Percentiles rank a stretch among this genome's conserved stretches.
Evolutionary conservation across 2,329 filamentous ascomycete species (phyloP).

Genomic region (Fusarium liriodendri): DNA sequence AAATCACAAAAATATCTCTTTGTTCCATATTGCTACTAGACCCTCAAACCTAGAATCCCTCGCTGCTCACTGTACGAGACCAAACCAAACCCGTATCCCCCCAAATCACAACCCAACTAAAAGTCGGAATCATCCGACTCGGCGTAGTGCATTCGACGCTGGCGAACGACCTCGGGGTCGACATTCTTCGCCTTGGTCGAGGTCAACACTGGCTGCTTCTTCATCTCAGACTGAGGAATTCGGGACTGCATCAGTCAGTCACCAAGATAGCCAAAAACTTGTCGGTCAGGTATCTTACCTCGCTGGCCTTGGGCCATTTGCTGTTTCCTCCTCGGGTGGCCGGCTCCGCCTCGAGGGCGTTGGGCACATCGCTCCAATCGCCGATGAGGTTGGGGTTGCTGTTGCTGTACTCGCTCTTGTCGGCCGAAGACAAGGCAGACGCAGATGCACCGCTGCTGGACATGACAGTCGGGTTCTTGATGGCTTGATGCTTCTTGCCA

Average conservation of each 20-base stretch:
- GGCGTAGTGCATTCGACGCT: slow-evolving; percentile 34
- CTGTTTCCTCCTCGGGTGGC: slow-evolving; percentile 12
- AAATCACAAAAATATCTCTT: neutral
- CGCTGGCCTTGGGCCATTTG: slow-evolving; percentile 42
- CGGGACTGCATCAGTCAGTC: slow-evolving; percentile 20
- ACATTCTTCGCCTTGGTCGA: slow-evolving; percentile 17
- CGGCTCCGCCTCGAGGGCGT: neutral
- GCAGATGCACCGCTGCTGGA: slow-evolving; percentile 27
- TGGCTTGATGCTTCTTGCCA: slow-evolving; percentile 35
- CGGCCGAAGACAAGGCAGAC: slow-evolving; percentile 15
- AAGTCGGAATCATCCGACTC: slow-evolving; percentile 40
- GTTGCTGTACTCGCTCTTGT: neutral
- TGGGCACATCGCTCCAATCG: slow-evolving; percentile 11
- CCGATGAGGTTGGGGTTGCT: slow-evolving; percentile 25
- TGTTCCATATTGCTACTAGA: neutral
- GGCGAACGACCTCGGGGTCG: slow-evolving; percentile 27
- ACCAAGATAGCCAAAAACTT: neutral
- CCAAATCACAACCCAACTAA: neutral
- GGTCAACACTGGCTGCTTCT: slow-evolving; percentile 19
- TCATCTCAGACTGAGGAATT: slow-evolving; percentile 32
- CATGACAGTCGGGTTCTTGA: slow-evolving; percentile 40
- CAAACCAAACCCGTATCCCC: neutral
- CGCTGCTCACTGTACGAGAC: neutral
- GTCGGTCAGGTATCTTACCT: slow-evolving; percentile 19
- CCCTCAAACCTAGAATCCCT: neutral